phyloP scores from a whole-genome alignment of 148 eudicot genomes.

The Euryodendron excelsum region DNA sequence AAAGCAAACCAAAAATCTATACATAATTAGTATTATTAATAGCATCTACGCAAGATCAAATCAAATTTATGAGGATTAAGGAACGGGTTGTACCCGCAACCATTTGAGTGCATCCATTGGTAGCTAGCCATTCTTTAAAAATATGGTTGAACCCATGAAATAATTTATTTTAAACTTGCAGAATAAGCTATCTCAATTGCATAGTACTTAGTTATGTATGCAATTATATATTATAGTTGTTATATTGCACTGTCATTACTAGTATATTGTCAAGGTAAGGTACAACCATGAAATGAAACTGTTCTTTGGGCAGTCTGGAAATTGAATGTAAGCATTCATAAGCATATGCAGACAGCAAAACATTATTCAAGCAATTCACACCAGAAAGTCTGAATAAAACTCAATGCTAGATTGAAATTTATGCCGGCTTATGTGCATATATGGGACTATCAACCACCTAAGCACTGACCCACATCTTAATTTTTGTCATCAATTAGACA shows the following conservation, averaged over 20 bases:
- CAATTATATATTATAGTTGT: no score
- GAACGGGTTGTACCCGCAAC: background rate
- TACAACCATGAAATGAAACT: no score
- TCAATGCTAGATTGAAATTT: background rate
- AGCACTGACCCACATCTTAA: background rate
- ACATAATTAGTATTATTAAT: no score
- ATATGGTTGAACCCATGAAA: background rate
- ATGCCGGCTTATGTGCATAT: background rate
- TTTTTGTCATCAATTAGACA: background rate
- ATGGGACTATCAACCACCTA: background rate
- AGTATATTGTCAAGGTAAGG: no score
- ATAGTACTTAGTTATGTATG: no score
- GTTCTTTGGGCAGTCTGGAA: no score
- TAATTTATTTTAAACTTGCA: background rate
- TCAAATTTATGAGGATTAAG: background rate
- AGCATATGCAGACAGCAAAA: background rate
- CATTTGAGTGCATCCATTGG: background rate
- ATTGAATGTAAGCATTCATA: background rate
- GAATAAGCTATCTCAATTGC: no score
- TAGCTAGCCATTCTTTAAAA: background rate
- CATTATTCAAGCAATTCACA: background rate
- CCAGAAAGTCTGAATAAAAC: background rate
- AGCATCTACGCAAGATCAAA: no score
- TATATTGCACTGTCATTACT: no score
- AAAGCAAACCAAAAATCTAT: background rate